Evolutionary conservation across 1,284 basidiomycete genomes (phyloP).

Genomic region (Pseudozyma thailandica): DNA sequence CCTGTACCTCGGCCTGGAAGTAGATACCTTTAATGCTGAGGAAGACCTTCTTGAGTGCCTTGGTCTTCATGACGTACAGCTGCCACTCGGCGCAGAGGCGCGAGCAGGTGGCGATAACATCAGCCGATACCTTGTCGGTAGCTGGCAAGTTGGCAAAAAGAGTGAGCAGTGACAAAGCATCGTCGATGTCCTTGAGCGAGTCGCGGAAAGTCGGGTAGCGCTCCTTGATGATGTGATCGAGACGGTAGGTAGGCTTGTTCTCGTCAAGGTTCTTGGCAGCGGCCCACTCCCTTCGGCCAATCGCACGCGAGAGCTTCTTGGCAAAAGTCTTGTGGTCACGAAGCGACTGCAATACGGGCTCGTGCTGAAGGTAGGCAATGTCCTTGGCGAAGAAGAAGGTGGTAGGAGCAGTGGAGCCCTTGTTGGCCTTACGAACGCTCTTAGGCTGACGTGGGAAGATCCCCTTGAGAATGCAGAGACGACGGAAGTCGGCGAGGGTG

Average conservation of each 20-base stretch:
- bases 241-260: constrained; percentile 75
- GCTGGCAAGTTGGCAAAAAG: constrained; percentile 78
- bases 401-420: constrained; percentile 94
- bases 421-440: constrained; percentile 93
- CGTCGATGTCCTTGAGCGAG: constrained; percentile 94
- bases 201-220: constrained; percentile 97
- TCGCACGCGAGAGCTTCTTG: constrained; percentile 91
- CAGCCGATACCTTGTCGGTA: constrained; percentile 77
- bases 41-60: constrained; percentile 88
- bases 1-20: constrained; percentile 94
- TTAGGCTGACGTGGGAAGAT: constrained; percentile 97
- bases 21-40: constrained; percentile 98
- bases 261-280: constrained; percentile 94
- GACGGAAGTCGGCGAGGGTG: constrained; percentile 94
- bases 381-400: constrained; percentile 99
- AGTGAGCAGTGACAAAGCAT: constrained; percentile 93
- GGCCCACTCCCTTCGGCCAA: constrained; percentile 94
- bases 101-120: constrained; percentile 89
- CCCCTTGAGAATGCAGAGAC: constrained; percentile 97
- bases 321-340: constrained; percentile 98
- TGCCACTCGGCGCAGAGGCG: constrained; percentile 77
- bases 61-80: constrained; percentile 90
- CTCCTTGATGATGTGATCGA: constrained; percentile 97
- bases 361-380: constrained; percentile 95
- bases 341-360: constrained; percentile 93